A percentile compares a stretch with the other conserved stretches of the same genome.
These are phyloP conservation scores for Fusarium continuum DNA, from an alignment of 2,329 filamentous ascomycete species.

Conservation along the genomic window DNA sequence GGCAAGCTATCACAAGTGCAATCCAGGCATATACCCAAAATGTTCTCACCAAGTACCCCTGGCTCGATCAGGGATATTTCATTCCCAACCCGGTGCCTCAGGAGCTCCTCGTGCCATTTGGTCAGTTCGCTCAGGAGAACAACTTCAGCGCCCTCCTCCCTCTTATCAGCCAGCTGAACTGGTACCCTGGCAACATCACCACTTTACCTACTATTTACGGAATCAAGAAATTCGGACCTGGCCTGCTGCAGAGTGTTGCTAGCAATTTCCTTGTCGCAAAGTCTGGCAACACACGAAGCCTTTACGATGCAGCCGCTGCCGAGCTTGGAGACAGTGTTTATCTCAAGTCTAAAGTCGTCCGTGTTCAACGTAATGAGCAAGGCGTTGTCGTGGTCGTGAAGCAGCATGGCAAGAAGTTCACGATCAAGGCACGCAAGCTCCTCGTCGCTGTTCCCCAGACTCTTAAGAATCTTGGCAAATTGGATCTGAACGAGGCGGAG, in stretches of 20 bases:
- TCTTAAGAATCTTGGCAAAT: constrained; percentile 5
- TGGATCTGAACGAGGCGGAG: constrained; percentile 12
- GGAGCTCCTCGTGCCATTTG: constrained; percentile 31
- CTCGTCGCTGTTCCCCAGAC: constrained; percentile 32
- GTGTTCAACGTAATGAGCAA: neutral
- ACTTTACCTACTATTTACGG: constrained; percentile 30
- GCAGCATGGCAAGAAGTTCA: neutral
- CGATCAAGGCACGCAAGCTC: constrained; percentile 23
- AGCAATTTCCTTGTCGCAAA: constrained; percentile 13
- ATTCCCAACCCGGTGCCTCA: constrained; percentile 26
- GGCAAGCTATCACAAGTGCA: constrained; percentile 5
- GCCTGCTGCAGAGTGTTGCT: constrained; percentile 10
- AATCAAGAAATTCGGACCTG: constrained; percentile 30
- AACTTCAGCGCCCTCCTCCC: constrained; percentile 24
- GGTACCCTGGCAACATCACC: constrained; percentile 32
- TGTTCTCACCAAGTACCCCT: constrained; percentile 28
- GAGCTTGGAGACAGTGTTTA: constrained; percentile 2
- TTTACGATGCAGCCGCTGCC: constrained; percentile 18
- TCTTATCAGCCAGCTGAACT: constrained; percentile 23
- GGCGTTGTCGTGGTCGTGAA: constrained; percentile 5
- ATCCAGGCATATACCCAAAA: constrained; percentile 11
- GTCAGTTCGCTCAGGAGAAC: constrained; percentile 24
- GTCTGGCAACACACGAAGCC: constrained; percentile 15
- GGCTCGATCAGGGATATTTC: constrained; percentile 35
- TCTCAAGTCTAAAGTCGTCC: constrained; percentile 18